Evolutionary conservation across 805 yeast species (phyloP).

Genomic region (Lachancea lanzarotensis): DNA sequence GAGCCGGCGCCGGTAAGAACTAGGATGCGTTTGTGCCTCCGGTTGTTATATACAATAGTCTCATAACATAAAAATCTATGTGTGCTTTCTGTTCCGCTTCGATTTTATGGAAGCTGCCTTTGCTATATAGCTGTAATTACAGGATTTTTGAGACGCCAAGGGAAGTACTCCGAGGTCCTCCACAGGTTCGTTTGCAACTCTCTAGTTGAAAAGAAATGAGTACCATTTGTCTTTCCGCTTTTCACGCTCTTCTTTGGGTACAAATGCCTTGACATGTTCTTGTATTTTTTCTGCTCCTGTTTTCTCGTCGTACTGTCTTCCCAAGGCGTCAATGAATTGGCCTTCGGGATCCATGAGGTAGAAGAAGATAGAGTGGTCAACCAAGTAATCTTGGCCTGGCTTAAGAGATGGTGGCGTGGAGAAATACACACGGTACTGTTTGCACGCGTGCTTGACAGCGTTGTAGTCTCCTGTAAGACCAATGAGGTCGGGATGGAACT

Average conservation of each 20-base stretch:
- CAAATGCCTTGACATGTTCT: constrained; percentile 66
- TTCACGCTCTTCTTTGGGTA: constrained; percentile 66
- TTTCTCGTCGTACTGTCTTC: constrained; percentile 77
- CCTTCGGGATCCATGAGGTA: constrained; percentile 99
- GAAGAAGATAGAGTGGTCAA: constrained; percentile 95
- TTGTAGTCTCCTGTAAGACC: constrained; percentile 93
- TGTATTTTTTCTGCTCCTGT: constrained; percentile 73
- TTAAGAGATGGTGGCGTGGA: constrained; percentile 94
- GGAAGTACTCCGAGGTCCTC: too few relatives aligned
- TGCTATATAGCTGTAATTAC: neutral
- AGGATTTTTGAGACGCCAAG: neutral
- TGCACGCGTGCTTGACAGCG: constrained; percentile 76
- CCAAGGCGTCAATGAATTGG: constrained; percentile 86
- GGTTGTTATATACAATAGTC: neutral
- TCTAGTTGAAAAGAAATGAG: constrained; percentile 29
- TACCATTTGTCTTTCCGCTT: constrained; percentile 56
- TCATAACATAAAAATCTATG: neutral
- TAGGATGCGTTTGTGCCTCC: constrained; percentile 16
- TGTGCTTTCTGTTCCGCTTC: neutral
- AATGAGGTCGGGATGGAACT: constrained; percentile 82
- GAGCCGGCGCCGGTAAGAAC: constrained; percentile 90
- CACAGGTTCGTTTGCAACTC: too few relatives aligned
- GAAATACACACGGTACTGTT: constrained; percentile 87
- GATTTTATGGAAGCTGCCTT: too few relatives aligned
- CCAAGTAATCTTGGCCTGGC: constrained; percentile 94